Percentiles rank a stretch among this genome's conserved stretches.
Conservation (phyloP, 352 stramenopile species). For the Discostella stelligera region DNA sequence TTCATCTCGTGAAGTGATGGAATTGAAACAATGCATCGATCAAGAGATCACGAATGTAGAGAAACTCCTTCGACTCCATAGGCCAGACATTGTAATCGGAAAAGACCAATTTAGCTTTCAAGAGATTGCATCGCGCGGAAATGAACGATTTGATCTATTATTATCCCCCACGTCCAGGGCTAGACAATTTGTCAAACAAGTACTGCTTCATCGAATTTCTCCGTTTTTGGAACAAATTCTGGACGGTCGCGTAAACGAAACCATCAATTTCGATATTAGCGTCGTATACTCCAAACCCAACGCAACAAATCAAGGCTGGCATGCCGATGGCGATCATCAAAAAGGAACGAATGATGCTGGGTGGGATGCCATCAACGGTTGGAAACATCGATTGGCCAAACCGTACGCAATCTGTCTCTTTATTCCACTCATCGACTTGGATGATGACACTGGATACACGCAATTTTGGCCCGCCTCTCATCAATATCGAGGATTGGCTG, state of each 20-base stretch:
- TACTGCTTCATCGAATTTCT: slow-evolving; percentile 17
- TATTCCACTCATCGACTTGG: slow-evolving; percentile 66
- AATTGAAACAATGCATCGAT: slow-evolving; percentile 30
- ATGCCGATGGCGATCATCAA: slow-evolving; percentile 63
- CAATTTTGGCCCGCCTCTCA: slow-evolving; percentile 69
- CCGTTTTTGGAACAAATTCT: slow-evolving; percentile 19
- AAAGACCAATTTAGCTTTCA: slow-evolving; percentile 53
- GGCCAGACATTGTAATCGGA: slow-evolving; percentile 47
- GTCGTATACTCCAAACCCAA: slow-evolving; percentile 65
- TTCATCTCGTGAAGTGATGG: slow-evolving; percentile 6
- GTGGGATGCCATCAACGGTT: slow-evolving; percentile 24
- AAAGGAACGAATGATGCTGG: slow-evolving; percentile 31
- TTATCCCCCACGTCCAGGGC: slow-evolving; percentile 16
- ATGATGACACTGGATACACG: slow-evolving; percentile 59
- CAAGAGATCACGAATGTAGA: slow-evolving; percentile 35
- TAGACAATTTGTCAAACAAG: slow-evolving; percentile 26
- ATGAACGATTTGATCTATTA: slow-evolving; percentile 56
- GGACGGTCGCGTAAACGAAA: slow-evolving; percentile 12
- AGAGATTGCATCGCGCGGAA: slow-evolving; percentile 57
- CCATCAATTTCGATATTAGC: slow-evolving; percentile 59
- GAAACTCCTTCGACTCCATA: slow-evolving; percentile 22
- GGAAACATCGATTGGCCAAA: slow-evolving; percentile 23
- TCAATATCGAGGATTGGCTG: slow-evolving; percentile 42
- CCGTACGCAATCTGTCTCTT: slow-evolving; percentile 70
- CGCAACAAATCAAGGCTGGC: slow-evolving; percentile 63